A percentile compares a stretch with the other conserved stretches of the same genome.
Evolutionary conservation across 345 rosid species (phyloP).

Genomic region (Rhodamnia rubescens): DNA sequence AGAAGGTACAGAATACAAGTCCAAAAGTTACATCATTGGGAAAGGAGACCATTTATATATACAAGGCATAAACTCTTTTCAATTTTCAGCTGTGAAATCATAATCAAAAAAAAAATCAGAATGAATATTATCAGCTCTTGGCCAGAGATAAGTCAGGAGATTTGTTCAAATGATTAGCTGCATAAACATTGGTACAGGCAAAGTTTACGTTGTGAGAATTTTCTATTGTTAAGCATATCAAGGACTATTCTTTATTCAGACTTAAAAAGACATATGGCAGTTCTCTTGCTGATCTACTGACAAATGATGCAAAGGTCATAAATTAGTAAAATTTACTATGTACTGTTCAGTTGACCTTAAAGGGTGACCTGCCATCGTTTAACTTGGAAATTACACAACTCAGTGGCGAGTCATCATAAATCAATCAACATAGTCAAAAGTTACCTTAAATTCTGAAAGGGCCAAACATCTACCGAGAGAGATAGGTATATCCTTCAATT

Average conservation of each 20-base stretch:
- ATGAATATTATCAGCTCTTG: not conserved
- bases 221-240: not conserved
- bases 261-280: not conserved
- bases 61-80: not conserved
- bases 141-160: not conserved
- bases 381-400: not conserved
- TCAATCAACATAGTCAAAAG: not conserved
- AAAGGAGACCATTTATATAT: not conserved
- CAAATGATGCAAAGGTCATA: not conserved
- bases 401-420: not conserved
- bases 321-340: not conserved
- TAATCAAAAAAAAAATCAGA: not conserved
- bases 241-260: not conserved
- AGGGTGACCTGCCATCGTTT: not conserved
- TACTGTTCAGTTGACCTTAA: not conserved
- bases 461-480: constrained; percentile 67
- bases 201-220: not conserved
- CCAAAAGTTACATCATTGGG: not conserved
- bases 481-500: constrained; percentile 61
- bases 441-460: constrained; percentile 79
- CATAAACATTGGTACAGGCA: not conserved
- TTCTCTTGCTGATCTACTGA: not conserved
- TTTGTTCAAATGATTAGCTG: not conserved
- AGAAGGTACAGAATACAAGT: not conserved
- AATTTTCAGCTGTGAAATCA: not conserved